These are phyloP conservation scores for Teunomyces panamensis DNA, from an alignment of 805 yeast species.

Conservation along the genomic window DNA sequence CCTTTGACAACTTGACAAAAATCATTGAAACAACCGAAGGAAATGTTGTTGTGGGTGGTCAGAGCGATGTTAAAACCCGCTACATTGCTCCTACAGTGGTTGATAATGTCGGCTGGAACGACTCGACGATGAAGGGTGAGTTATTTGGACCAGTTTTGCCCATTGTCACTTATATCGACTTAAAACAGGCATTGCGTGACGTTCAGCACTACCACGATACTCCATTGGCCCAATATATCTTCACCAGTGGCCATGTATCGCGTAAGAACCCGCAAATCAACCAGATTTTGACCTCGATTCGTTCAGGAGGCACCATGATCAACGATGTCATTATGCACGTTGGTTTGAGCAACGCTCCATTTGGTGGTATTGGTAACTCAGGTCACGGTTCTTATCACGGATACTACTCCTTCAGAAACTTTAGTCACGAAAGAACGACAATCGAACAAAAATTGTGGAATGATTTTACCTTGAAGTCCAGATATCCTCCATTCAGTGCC, in stretches of 20 bases:
- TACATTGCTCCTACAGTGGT: slow-evolving; percentile 74
- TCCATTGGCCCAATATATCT: slow-evolving; percentile 80
- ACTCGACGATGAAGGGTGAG: slow-evolving; percentile 71
- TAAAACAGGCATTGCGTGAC: slow-evolving; percentile 42
- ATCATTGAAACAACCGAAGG: slow-evolving; percentile 55
- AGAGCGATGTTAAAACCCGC: slow-evolving; percentile 35
- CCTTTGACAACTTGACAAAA: slow-evolving; percentile 46
- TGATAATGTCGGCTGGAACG: slow-evolving; percentile 60
- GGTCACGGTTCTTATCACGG: slow-evolving; percentile 89
- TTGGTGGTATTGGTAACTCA: slow-evolving; percentile 87
- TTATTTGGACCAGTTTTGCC: slow-evolving; percentile 87
- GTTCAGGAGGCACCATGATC: slow-evolving; percentile 70
- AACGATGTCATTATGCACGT: slow-evolving; percentile 76
- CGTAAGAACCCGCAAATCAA: slow-evolving; percentile 38
- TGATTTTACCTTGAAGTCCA: slow-evolving; percentile 54
- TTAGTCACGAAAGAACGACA: slow-evolving; percentile 71
- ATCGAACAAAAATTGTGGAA: slow-evolving; percentile 63
- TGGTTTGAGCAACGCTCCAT: slow-evolving; percentile 67
- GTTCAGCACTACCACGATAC: slow-evolving; percentile 57
- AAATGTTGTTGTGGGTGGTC: slow-evolving; percentile 46
- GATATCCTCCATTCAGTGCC: slow-evolving; percentile 62
- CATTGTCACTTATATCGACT: slow-evolving; percentile 49
- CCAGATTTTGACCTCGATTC: slow-evolving; percentile 45
- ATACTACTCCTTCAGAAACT: slow-evolving; percentile 53
- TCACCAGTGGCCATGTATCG: slow-evolving; percentile 45